These are phyloP conservation scores for Zizania latifolia DNA, from an alignment of 176 grass and related monocot species.

Conservation along the genomic window DNA sequence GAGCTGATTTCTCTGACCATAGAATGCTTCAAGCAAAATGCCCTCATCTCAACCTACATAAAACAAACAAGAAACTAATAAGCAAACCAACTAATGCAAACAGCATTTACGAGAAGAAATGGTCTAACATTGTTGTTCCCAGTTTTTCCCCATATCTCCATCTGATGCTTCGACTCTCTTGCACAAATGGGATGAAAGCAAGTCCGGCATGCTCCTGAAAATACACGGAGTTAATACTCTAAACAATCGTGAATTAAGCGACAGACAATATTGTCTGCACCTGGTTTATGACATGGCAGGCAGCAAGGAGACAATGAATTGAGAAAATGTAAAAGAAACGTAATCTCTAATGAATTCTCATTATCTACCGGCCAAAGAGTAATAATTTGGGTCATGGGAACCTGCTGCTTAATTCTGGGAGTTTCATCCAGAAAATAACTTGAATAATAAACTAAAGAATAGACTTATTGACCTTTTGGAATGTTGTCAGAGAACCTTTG, in stretches of 20 bases:
- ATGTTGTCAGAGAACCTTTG: not conserved
- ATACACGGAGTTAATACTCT: slow-evolving; percentile 1
- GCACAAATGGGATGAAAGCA: slow-evolving; percentile 96
- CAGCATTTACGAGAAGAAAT: slow-evolving; percentile 20
- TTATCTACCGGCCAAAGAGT: not conserved
- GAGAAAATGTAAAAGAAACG: not conserved
- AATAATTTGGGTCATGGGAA: not conserved
- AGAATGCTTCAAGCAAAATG: slow-evolving; percentile 92
- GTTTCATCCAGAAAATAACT: not conserved
- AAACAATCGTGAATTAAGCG: not conserved
- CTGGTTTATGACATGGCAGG: slow-evolving; percentile 10
- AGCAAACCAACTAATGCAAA: slow-evolving; percentile 21
- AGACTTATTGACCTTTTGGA: not conserved
- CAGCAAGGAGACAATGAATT: not conserved
- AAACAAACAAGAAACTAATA: slow-evolving; percentile 15
- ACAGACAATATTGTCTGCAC: not conserved
- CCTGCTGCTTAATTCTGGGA: not conserved
- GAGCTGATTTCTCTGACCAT: slow-evolving; percentile 28
- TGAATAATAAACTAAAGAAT: not conserved
- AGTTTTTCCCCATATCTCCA: slow-evolving; percentile 97
- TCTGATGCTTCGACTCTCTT: slow-evolving; percentile 77
- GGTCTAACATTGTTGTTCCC: slow-evolving; percentile 71
- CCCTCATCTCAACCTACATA: slow-evolving; percentile 83
- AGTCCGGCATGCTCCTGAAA: slow-evolving; percentile 86
- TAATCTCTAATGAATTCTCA: not conserved